These are phyloP conservation scores for Skeletonema menzelii DNA, from an alignment of 108 stramenopile genomes.

Conservation along the genomic window DNA sequence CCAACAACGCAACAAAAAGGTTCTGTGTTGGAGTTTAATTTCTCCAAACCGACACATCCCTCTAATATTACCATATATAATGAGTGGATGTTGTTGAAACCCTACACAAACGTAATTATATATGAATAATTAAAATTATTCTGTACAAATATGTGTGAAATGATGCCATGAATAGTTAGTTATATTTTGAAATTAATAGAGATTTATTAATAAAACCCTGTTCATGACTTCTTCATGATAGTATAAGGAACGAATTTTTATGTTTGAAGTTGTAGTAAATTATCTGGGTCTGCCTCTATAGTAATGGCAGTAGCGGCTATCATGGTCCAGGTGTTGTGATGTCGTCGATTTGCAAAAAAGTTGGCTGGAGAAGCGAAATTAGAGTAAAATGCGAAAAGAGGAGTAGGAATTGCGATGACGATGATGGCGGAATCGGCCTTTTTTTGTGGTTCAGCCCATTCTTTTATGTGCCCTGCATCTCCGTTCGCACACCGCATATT, in stretches of 20 bases:
- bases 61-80: neutral
- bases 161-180: neutral
- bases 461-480: too few relatives aligned
- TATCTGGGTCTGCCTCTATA: neutral
- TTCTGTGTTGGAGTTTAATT: neutral
- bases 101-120: neutral
- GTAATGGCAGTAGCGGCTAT: neutral
- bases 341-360: neutral
- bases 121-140: neutral
- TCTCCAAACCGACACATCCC: neutral
- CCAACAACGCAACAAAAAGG: neutral
- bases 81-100: neutral
- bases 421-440: too few relatives aligned
- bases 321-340: neutral
- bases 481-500: too few relatives aligned
- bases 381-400: too few relatives aligned
- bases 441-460: too few relatives aligned
- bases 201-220: neutral
- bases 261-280: neutral
- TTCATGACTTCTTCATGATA: neutral
- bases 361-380: neutral
- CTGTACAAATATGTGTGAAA: neutral
- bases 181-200: neutral
- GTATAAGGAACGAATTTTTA: neutral
- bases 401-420: neutral